phyloP scores from a whole-genome alignment of 805 yeast species.

The Cyberlindnera bimundalis region DNA sequence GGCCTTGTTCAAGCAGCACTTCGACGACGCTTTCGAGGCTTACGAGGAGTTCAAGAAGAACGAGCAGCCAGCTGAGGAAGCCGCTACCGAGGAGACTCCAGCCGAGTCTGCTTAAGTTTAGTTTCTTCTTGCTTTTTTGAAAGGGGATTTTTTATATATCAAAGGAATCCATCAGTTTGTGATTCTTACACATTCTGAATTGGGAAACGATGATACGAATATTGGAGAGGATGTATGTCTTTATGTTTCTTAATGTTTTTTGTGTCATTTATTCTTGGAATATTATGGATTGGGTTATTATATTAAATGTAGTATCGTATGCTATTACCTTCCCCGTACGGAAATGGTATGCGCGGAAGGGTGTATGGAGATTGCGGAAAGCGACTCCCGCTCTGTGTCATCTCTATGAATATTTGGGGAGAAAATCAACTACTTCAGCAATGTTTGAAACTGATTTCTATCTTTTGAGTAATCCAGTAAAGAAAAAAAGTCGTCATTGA shows the following conservation, averaged over 20 bases:
- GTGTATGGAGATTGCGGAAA: background rate
- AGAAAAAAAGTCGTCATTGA: too few relatives aligned
- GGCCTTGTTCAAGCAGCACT: slow-evolving; percentile 82
- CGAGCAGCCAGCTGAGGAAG: slow-evolving; percentile 17
- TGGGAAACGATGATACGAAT: background rate
- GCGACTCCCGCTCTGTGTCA: too few relatives aligned
- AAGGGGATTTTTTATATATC: background rate
- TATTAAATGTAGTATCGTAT: background rate
- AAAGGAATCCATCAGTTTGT: background rate
- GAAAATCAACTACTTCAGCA: too few relatives aligned
- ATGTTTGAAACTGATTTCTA: too few relatives aligned
- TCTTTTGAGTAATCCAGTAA: too few relatives aligned
- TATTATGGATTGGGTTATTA: slow-evolving; percentile 2
- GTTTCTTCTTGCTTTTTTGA: background rate
- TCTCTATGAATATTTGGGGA: too few relatives aligned
- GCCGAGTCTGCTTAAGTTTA: slow-evolving; percentile 14
- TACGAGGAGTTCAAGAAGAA: slow-evolving; percentile 78
- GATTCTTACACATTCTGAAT: background rate
- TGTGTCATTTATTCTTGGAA: slow-evolving; percentile 1
- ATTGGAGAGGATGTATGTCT: too few relatives aligned
- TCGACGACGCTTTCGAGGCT: slow-evolving; percentile 92
- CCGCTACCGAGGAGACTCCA: slow-evolving; percentile 11
- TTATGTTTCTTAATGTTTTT: background rate
- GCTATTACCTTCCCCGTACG: background rate
- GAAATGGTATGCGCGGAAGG: background rate